Conservation (phyloP, 371 early-diverging fungal genomes). For the Mucor sp. region DNA sequence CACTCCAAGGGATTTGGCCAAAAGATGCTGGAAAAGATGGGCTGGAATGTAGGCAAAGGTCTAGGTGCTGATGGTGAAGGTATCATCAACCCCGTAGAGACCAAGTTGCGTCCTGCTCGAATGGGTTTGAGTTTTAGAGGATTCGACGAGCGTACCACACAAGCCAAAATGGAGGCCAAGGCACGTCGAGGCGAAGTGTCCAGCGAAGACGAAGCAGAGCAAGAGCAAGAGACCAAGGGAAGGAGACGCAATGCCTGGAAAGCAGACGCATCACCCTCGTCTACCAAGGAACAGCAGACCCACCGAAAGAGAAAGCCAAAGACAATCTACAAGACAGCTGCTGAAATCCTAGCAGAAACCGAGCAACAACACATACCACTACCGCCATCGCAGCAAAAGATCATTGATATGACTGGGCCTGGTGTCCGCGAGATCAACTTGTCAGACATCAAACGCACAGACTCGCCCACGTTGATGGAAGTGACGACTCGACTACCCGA, state of each 20-base stretch:
- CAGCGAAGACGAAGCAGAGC: constrained; percentile 34
- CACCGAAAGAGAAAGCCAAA: constrained; percentile 45
- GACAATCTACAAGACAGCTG: constrained; percentile 73
- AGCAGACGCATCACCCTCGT: background rate
- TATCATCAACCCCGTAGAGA: constrained; percentile 88
- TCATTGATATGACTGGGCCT: constrained; percentile 84
- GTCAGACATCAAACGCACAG: constrained; percentile 43
- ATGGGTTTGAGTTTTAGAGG: constrained; percentile 83
- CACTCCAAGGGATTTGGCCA: constrained; percentile 75
- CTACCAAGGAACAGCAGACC: too few relatives aligned
- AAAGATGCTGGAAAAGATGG: constrained; percentile 85
- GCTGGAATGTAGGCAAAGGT: constrained; percentile 74
- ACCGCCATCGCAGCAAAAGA: constrained; percentile 54
- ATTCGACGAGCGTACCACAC: constrained; percentile 70
- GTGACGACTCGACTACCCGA: constrained; percentile 69
- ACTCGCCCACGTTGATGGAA: constrained; percentile 49
- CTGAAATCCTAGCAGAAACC: constrained; percentile 54
- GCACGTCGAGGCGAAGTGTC: constrained; percentile 19
- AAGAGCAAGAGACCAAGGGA: constrained; percentile 20
- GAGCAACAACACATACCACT: constrained; percentile 23
- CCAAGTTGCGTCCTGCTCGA: constrained; percentile 76
- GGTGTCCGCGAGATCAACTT: constrained; percentile 65
- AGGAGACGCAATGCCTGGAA: constrained; percentile 58
- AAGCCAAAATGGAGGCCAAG: constrained; percentile 53
- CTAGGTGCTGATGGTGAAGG: constrained; percentile 83